A percentile compares a stretch with the other conserved stretches of the same genome.
These are phyloP conservation scores for Colletotrichum sp. DNA, from an alignment of 2,329 filamentous ascomycete genomes.

Conservation along the genomic window DNA sequence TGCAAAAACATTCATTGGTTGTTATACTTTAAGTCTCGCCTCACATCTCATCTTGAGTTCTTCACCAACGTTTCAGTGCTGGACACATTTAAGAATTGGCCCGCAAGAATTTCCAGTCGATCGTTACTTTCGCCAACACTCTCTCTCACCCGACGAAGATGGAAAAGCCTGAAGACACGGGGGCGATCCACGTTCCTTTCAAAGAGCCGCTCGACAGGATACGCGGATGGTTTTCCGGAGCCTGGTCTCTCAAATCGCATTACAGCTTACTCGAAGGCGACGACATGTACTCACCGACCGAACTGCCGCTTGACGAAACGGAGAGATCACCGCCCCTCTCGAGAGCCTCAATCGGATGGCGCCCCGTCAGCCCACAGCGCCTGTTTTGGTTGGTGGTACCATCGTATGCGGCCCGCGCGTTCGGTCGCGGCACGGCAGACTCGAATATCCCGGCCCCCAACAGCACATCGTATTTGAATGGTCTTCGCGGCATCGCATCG, in stretches of 20 bases:
- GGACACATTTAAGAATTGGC: not conserved
- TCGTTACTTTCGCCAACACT: not conserved
- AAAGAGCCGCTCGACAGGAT: not conserved
- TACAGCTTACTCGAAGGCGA: not conserved
- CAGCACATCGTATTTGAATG: constrained; percentile 53
- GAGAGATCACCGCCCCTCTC: not conserved
- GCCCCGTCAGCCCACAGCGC: not conserved
- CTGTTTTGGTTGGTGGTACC: not conserved
- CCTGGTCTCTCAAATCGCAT: not conserved
- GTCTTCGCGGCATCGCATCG: constrained; percentile 53
- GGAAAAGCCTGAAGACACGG: not conserved
- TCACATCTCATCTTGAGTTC: not conserved
- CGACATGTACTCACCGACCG: not conserved
- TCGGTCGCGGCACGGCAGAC: not conserved
- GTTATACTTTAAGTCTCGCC: not conserved
- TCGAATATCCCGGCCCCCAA: constrained; percentile 12
- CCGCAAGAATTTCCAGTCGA: not conserved
- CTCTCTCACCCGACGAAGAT: not conserved
- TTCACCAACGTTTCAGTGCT: not conserved
- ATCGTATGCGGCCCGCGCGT: not conserved
- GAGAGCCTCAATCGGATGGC: not conserved
- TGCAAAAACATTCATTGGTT: not conserved
- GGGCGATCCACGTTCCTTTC: not conserved
- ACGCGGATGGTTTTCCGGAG: not conserved
- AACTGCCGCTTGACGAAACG: not conserved